phyloP scores from a whole-genome alignment of 2,329 filamentous ascomycete genomes.

The Phaeosphaeria sp. region DNA sequence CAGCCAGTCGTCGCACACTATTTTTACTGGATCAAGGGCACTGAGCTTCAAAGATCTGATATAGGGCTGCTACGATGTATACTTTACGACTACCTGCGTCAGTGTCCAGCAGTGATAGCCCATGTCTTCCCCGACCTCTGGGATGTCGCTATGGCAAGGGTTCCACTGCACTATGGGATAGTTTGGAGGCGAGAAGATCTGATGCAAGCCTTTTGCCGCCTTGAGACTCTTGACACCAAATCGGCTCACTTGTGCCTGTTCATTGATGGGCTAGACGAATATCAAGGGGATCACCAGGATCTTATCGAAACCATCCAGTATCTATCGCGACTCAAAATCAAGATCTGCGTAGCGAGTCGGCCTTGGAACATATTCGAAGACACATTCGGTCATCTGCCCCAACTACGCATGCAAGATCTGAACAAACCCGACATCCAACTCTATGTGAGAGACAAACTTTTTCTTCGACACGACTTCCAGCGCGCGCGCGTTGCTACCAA shows the following conservation, averaged over 20 bases:
- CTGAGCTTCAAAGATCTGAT: conserved; percentile 8
- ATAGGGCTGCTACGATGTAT: conserved; percentile 10
- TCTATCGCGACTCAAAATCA: neutral
- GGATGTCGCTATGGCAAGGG: neutral
- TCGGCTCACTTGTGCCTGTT: conserved; percentile 9
- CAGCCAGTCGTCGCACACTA: conserved; percentile 9
- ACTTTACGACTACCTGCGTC: conserved; percentile 9
- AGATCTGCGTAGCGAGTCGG: conserved; percentile 12
- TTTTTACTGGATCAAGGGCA: conserved; percentile 15
- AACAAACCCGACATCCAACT: conserved; percentile 1
- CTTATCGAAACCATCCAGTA: conserved; percentile 4
- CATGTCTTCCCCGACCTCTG: neutral
- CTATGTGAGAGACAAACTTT: conserved; percentile 1
- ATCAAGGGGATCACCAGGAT: conserved; percentile 7
- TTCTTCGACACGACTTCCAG: neutral
- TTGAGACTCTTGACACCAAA: neutral
- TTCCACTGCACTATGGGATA: neutral
- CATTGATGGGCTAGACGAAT: conserved; percentile 21
- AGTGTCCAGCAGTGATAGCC: conserved; percentile 5
- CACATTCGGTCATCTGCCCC: neutral
- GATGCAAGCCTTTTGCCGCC: neutral
- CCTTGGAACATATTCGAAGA: conserved; percentile 16
- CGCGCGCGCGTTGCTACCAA: neutral
- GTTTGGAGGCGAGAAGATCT: neutral
- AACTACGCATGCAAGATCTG: conserved; percentile 4